Base-by-base conservation (phyloP, 495 filamentous ascomycete species). In the Annulohypoxylon stygium region DNA sequence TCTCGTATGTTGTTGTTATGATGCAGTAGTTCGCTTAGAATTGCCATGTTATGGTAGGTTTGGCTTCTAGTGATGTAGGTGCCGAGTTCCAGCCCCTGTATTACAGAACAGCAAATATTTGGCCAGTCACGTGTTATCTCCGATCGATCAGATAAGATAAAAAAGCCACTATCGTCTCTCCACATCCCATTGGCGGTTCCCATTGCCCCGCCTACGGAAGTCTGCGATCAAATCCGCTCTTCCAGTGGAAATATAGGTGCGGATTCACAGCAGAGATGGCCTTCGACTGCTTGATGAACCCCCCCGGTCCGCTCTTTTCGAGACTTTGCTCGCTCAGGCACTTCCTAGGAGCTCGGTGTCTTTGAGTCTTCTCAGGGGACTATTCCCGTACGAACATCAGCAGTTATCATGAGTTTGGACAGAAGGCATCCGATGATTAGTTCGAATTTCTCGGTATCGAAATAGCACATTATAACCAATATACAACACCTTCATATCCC, bases 121-220 rank as follows among this genome's bases (percentile, higher is more conserved):
- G 39, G 3, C 4, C 4, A 43, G 39, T 43, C 39, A 43, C 39
- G 39, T 43, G 39, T 4, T 43, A n/a, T n/a, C n/a, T 18, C 14
- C 41, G 43, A 47, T 47, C 16, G 51, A 55, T 55, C 51, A 34
- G 51, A 55, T 55, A 55, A 55, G 51, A 55, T 55, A 55, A 55
- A 55, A 33, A 55, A 6, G 51, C 1, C 26, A 26, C 51, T 55
- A 55, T 34, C 20, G n/a, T 0, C 20, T 6, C 43, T 20, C 43
- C 16, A 7, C 43, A 47, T 47, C 16, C 43, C 3, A 47, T 47
- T 47, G 16, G 43, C 43, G n/a, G 2, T 20, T 47, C 12, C 39
- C 1, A 43, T n/a, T 43, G 10, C 37, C 37, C 37, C 39, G 39
- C 39, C 39, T 43, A n/a, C 12, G 14, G 8, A 39, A 39, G 11